phyloP scores from a whole-genome alignment of 805 yeast genomes.

The Yarrowia sp. region DNA sequence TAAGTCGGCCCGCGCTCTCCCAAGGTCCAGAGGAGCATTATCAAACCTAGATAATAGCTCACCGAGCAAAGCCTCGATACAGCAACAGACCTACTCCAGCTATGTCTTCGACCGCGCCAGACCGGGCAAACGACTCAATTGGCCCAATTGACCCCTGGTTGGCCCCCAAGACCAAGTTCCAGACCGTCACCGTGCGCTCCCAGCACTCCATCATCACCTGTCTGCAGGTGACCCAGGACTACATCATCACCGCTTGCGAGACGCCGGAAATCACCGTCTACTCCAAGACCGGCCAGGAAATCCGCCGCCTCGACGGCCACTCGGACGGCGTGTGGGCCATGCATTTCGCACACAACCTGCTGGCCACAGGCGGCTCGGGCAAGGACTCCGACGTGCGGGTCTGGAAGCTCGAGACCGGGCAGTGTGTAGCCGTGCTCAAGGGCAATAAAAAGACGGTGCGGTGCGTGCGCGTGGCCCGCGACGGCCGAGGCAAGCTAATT shows the following conservation, averaged over 20 bases:
- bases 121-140: conserved; percentile 14
- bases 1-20: conserved; percentile 10
- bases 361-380: conserved; percentile 95
- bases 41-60: conserved; percentile 23
- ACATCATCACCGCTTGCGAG: conserved; percentile 45
- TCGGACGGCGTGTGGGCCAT: conserved; percentile 98
- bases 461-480: conserved; percentile 10
- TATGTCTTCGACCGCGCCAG: neutral
- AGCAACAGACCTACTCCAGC: neutral
- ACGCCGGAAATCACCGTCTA: conserved; percentile 45
- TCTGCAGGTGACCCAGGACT: conserved; percentile 40
- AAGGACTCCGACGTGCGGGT: conserved; percentile 97
- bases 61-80: neutral
- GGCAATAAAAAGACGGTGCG: conserved; percentile 87
- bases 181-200: conserved; percentile 33
- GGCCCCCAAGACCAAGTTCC: conserved; percentile 7
- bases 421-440: conserved; percentile 66
- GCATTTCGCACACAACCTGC: conserved; percentile 82
- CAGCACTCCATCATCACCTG: conserved; percentile 43
- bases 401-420: conserved; percentile 91
- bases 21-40: conserved; percentile 18
- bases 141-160: conserved; percentile 22
- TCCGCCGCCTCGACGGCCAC: conserved; percentile 93
- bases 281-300: conserved; percentile 40
- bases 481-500: conserved; percentile 53